Evolutionary conservation across 1,139 yeast genomes (phyloP), one percentile per base, ranked within the genome.

Genomic region (Diutina scorzettiae): DNA sequence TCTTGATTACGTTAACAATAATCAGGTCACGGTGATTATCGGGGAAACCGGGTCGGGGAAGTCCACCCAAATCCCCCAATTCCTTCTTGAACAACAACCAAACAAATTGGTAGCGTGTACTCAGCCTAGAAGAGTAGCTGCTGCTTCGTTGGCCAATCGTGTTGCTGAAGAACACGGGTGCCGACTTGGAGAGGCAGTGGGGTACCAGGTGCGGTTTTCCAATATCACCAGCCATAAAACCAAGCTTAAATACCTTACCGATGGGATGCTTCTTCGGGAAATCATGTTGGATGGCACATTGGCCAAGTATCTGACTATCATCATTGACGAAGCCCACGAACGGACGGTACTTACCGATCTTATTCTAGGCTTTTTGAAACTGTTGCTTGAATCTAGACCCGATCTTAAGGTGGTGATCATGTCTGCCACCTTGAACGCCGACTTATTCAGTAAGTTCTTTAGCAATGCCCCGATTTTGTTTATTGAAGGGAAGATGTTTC

Each of bases 21-120:
- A 81, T 51, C 79, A 73, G 47, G 94, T 86, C 4, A 78, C 89
- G 0, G 77, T 91, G 4, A 67, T 91, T 11, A 82, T 91, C 55
- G 98, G 98, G 59, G 97, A 91, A 52, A 91, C 98, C 0, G 98
- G 98, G 59, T 86, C 96, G 6, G 98, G 98, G 65, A 91, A 91
- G 57, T 91, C 98, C 3, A 91, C 98, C 0, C 98, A 91, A 61
- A 84, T 91, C 23, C 98, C 98, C 0, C 98, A 91, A 54, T 86
- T 91, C 53, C 60, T 91, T 30, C 69, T 81, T 63, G 39, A 34
- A 23, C n/a, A 12, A 7, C 20, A n/a, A 8, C 70, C 72, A 0
- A 59, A 63, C 27, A 76, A 75, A 46, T 68, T 73, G 25, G 79
- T 91, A 16, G 97, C 95, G 0, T 89, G 91, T 6, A 91, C 98